A percentile compares a stretch with the other conserved stretches of the same genome.
Conservation (phyloP, 495 filamentous ascomycete genomes). For the Podospora bellae-mahoneyi region DNA sequence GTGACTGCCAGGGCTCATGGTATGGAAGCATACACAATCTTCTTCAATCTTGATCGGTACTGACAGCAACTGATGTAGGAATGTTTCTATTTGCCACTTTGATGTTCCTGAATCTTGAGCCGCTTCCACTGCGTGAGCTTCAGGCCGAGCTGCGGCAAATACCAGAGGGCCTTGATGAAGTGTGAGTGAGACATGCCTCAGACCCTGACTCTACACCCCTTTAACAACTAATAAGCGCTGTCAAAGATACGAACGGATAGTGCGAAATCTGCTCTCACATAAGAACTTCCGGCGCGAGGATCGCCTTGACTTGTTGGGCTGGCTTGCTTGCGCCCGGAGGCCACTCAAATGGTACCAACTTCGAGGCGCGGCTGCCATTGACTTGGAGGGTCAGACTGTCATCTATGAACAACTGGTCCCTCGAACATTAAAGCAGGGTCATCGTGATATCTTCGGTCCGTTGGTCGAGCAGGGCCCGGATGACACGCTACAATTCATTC, state of each 20-base stretch:
- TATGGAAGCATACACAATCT: background rate
- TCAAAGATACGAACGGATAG: background rate
- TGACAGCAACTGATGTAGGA: background rate
- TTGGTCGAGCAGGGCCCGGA: background rate
- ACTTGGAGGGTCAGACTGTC: background rate
- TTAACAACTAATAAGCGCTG: background rate
- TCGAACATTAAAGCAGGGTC: background rate
- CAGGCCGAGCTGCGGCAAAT: background rate
- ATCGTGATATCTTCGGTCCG: background rate
- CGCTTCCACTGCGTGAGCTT: background rate
- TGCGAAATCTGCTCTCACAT: background rate
- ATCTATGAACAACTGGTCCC: background rate
- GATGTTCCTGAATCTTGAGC: background rate
- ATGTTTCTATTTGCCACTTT: background rate
- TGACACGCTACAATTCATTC: background rate
- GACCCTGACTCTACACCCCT: background rate
- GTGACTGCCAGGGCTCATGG: background rate
- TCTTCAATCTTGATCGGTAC: background rate
- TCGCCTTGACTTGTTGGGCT: background rate
- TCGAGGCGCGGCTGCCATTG: background rate
- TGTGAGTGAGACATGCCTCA: background rate
- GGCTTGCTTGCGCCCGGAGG: background rate
- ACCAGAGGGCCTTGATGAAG: background rate
- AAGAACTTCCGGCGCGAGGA: background rate
- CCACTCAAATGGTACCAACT: conserved; percentile 4